Evolutionary conservation across 176 grass and related monocot species (phyloP), one percentile per base, ranked within the genome.

Genomic region (Carex scoparia): DNA sequence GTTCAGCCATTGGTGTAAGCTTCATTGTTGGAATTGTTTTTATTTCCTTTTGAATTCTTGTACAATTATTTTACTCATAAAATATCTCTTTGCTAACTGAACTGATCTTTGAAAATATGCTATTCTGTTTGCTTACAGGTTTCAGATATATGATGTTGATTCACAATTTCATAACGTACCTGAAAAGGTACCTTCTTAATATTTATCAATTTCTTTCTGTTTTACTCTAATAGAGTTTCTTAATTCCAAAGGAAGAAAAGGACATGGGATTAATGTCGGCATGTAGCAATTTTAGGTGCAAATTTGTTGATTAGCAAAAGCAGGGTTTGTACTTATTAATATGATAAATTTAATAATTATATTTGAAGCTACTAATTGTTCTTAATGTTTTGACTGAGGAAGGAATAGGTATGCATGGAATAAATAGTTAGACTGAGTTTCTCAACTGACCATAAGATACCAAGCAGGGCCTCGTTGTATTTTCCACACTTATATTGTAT

Each of bases 1-100:
- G 85, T 92, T 86, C 96, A 99, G 84, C 81, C 84, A 82, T 87
- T 99, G 81, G 88, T 99, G 96, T 99, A 95, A 92, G 96, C 51
- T 84, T 86, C 58, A 89, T 28, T 65, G 79, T 40, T 75, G 81
- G 49, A 67, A 83, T 79, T 83, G 57, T 75, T 84, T 77, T 78
- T 84, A 78, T 57, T 78, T 31, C 63, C 65, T 73, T 77, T 67
- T 84, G 19, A 59, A 57, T 32, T 77, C 19, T 72, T 14, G 14
- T 10, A 1, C 49, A 57, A 31, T 79, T 79, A 55, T 74, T 81
- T 66, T 79, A 30, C 66, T 84, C 40, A 67, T 79, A 62, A 85
- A 38, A 13, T 61, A 61, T 65, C 60, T 84, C 27, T 65, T 84
- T 68, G 40, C 11, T 23, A 89, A 79, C 31, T 87, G 1, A 77